phyloP scores from a whole-genome alignment of 208 protist species.

The Crithidia brevicula region DNA sequence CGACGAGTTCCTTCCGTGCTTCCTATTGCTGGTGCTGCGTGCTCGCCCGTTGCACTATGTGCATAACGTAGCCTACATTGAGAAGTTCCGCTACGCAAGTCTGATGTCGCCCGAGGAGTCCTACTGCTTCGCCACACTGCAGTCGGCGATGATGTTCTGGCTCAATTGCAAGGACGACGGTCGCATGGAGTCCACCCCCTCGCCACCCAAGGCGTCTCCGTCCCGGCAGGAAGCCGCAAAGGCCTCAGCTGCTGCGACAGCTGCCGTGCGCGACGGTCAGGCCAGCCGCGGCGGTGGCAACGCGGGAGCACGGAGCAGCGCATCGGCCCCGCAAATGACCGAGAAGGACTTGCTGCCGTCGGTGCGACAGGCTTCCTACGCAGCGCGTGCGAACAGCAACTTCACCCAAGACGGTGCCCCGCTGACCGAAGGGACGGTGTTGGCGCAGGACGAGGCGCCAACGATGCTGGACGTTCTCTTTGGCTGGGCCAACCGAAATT shows the following conservation, averaged over 20 bases:
- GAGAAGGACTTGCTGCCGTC: conserved; percentile 60
- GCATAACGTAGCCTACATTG: conserved; percentile 76
- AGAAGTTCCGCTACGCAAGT: conserved; percentile 43
- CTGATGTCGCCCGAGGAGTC: conserved; percentile 63
- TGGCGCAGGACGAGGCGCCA: conserved; percentile 17
- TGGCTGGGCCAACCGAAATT: conserved; percentile 34
- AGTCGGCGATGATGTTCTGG: conserved; percentile 72
- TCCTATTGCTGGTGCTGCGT: conserved; percentile 78
- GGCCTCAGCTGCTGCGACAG: not conserved
- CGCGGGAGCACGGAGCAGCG: not conserved
- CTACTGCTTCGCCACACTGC: conserved; percentile 77
- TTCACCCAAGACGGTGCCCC: not conserved
- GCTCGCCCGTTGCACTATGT: conserved; percentile 70
- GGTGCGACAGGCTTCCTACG: conserved; percentile 35
- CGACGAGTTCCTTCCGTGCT: conserved; percentile 84
- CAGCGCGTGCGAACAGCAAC: conserved; percentile 1
- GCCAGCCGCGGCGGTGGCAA: not conserved
- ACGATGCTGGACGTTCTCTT: conserved; percentile 41
- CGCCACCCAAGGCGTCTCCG: not conserved
- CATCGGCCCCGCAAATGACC: conserved; percentile 14
- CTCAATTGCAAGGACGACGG: conserved; percentile 49
- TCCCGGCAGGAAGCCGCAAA: not conserved
- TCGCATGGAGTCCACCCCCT: conserved; percentile 6
- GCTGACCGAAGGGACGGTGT: not conserved
- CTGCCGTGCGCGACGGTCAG: too few relatives aligned